Conservation (phyloP, 345 rosid species). For the Salix brachista region DNA sequence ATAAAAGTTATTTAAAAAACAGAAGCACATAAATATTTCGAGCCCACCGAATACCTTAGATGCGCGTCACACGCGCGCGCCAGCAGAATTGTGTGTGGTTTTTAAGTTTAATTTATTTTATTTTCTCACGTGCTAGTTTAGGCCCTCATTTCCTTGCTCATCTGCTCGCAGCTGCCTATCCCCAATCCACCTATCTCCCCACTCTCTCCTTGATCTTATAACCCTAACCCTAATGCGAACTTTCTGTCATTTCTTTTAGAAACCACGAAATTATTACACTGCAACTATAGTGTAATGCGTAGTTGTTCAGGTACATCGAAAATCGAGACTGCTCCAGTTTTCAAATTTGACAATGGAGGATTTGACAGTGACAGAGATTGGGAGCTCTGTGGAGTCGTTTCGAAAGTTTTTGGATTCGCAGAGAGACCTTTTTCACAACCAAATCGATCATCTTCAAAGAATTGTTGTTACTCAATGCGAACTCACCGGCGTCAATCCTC, state of each 20-base stretch:
- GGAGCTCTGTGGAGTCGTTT: slow-evolving; percentile 64
- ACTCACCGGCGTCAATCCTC: slow-evolving; percentile 97
- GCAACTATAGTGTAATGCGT: slow-evolving; percentile 27
- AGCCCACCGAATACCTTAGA: neutral
- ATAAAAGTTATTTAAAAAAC: too few species aligned
- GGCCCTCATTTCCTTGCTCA: neutral
- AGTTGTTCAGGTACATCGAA: slow-evolving; percentile 1
- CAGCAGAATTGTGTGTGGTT: neutral
- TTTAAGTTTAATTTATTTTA: too few species aligned
- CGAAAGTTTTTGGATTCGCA: slow-evolving; percentile 58
- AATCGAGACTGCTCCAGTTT: slow-evolving; percentile 2
- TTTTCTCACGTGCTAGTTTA: neutral
- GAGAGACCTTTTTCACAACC: slow-evolving; percentile 69
- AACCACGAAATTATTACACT: neutral
- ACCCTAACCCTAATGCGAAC: neutral
- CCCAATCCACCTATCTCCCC: neutral
- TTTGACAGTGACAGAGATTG: slow-evolving; percentile 38
- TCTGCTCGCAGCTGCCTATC: neutral
- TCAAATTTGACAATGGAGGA: slow-evolving; percentile 24
- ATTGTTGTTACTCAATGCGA: slow-evolving; percentile 84
- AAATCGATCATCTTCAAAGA: slow-evolving; percentile 76
- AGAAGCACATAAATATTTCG: too few species aligned
- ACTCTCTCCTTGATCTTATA: neutral
- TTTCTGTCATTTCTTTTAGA: neutral
- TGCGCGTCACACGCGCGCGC: neutral